Conservation (phyloP, 208 protist genomes). For the Lotmaria passim region DNA sequence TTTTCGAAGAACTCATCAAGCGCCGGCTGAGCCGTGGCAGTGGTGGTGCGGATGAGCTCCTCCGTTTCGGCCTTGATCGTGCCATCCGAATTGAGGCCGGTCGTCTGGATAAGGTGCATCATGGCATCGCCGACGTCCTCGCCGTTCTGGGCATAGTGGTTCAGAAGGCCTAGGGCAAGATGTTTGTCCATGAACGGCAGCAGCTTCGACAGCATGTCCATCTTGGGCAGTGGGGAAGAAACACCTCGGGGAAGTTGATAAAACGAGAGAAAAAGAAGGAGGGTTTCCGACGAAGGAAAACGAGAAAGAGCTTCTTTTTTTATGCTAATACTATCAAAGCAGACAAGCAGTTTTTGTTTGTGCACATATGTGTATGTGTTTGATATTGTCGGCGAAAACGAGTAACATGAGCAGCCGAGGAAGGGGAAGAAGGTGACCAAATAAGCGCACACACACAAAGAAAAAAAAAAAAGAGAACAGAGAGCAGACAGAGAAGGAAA, state of each 20-base stretch:
- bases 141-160: slow-evolving; percentile 76
- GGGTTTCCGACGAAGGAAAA: slow-evolving; percentile 19
- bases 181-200: slow-evolving; percentile 90
- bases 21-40: slow-evolving; percentile 60
- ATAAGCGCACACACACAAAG: too few species aligned
- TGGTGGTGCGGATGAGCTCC: slow-evolving; percentile 58
- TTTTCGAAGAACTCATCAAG: slow-evolving; percentile 82
- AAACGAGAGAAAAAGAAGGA: slow-evolving; percentile 29
- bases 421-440: too few species aligned
- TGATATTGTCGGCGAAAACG: too few species aligned
- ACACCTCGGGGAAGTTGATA: not conserved
- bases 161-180: slow-evolving; percentile 77
- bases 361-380: too few species aligned
- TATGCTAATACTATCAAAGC: too few species aligned
- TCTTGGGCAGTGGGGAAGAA: slow-evolving; percentile 27
- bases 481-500: too few species aligned
- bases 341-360: not conserved
- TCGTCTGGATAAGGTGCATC: slow-evolving; percentile 65
- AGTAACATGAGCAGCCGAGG: too few species aligned
- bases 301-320: too few species aligned
- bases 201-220: slow-evolving; percentile 73
- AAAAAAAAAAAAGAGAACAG: too few species aligned
- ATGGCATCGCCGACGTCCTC: slow-evolving; percentile 77
- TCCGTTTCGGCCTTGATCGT: slow-evolving; percentile 79
- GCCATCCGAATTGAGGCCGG: slow-evolving; percentile 68